A percentile compares a stretch with the other conserved stretches of the same genome.
phyloP scores from a whole-genome alignment of 768 basidiomycete species.

The Hypholoma sublateritium region DNA sequence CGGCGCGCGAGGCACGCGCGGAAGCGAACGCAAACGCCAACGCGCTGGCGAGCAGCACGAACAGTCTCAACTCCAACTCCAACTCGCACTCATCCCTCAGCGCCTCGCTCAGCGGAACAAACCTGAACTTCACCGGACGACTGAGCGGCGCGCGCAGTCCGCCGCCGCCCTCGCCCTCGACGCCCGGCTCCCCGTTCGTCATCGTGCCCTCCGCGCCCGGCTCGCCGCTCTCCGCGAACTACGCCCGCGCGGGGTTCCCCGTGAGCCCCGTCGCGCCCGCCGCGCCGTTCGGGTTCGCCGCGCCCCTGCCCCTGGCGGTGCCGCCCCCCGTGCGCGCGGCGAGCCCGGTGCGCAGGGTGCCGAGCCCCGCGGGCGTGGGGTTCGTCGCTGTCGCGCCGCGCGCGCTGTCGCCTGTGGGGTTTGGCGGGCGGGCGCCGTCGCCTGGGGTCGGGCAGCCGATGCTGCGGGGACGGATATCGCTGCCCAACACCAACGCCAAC shows the following conservation, averaged over 20 bases:
- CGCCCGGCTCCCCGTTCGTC: neutral
- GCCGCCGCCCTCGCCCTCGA: slow-evolving; percentile 11
- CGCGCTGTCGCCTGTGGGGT: slow-evolving; percentile 27
- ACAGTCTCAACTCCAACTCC: too few species aligned
- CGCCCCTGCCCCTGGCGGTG: neutral
- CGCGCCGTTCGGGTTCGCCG: slow-evolving; percentile 4
- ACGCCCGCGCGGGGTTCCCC: neutral
- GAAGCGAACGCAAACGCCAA: neutral
- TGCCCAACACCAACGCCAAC: too few species aligned
- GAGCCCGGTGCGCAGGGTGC: slow-evolving; percentile 6
- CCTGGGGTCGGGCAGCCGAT: too few species aligned
- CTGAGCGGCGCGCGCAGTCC: too few species aligned
- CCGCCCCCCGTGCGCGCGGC: too few species aligned
- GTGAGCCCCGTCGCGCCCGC: neutral
- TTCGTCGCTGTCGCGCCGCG: neutral
- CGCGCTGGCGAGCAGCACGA: neutral
- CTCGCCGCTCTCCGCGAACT: neutral
- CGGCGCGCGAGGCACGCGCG: neutral
- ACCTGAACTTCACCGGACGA: too few species aligned
- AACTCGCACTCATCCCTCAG: too few species aligned
- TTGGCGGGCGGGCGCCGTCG: too few species aligned
- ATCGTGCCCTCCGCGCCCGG: neutral
- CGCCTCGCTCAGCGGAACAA: too few species aligned
- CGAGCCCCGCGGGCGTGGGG: too few species aligned
- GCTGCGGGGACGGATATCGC: too few species aligned